Conservation (phyloP, 352 stramenopile species). For the Pythium coloratum region DNA sequence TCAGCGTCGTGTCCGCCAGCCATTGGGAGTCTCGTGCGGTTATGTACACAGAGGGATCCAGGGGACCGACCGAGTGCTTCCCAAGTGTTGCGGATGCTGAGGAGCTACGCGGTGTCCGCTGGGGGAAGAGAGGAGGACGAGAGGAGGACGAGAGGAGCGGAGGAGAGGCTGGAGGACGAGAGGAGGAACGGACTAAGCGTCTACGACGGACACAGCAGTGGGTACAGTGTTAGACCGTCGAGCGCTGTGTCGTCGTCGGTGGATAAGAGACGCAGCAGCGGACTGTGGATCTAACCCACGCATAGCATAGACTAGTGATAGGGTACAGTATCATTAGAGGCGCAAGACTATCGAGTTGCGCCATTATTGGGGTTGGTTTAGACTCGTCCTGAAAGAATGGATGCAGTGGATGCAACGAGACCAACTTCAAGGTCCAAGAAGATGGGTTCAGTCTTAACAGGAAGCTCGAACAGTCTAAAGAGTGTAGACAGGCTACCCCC, state of each 20-base stretch:
- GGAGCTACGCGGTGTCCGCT: background rate
- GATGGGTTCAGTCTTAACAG: background rate
- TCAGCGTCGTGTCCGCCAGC: conserved; percentile 23
- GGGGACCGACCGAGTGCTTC: conserved; percentile 25
- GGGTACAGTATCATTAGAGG: no score
- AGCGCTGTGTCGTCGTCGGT: background rate
- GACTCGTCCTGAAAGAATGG: background rate
- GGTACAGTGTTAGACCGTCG: background rate
- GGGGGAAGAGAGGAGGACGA: background rate
- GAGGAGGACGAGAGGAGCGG: background rate
- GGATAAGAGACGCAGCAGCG: background rate
- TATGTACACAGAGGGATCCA: conserved; percentile 34
- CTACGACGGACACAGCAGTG: background rate
- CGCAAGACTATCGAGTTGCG: background rate
- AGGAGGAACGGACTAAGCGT: background rate
- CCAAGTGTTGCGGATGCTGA: conserved; percentile 32
- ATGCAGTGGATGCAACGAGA: background rate
- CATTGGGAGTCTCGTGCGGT: conserved; percentile 32
- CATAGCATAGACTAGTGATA: background rate
- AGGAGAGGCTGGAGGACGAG: background rate
- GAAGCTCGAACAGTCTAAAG: background rate
- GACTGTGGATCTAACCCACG: background rate
- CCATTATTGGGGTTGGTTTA: no score
- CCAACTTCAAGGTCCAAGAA: background rate
- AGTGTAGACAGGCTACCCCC: no score